Conservation (phyloP, 345 rosid species). For the Salix koriyanagi region DNA sequence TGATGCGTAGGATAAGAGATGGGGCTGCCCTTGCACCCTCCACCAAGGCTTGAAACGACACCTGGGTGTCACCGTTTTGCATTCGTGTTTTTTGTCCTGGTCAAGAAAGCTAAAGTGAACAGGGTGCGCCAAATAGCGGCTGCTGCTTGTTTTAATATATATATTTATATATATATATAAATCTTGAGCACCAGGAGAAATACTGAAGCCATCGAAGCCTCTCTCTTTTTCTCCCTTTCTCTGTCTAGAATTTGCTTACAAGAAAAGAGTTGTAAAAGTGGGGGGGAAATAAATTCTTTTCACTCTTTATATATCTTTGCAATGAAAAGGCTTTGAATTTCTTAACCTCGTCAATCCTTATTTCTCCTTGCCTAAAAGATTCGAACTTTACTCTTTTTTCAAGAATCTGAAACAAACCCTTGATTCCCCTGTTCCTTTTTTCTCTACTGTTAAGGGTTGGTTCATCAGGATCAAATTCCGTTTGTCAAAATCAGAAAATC, state of each 20-base stretch:
- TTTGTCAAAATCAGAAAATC: background rate
- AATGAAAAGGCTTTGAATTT: background rate
- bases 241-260: background rate
- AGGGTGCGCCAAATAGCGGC: slow-evolving; percentile 18
- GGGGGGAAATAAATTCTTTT: background rate
- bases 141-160: background rate
- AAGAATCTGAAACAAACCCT: background rate
- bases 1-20: slow-evolving; percentile 25
- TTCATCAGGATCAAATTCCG: background rate
- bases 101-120: slow-evolving; percentile 22
- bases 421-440: background rate
- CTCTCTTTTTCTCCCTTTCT: background rate
- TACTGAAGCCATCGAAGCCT: slow-evolving; percentile 2
- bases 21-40: background rate
- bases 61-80: background rate
- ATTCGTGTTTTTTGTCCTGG: slow-evolving; percentile 4
- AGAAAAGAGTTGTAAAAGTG: background rate
- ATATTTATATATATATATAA: background rate
- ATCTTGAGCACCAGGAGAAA: background rate
- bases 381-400: slow-evolving; percentile 3
- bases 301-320: background rate
- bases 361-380: slow-evolving; percentile 9
- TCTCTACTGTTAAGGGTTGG: background rate
- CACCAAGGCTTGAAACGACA: background rate
- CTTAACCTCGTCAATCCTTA: background rate